phyloP scores from a whole-genome alignment of 345 rosid species.

The Corchorus olitorius region DNA sequence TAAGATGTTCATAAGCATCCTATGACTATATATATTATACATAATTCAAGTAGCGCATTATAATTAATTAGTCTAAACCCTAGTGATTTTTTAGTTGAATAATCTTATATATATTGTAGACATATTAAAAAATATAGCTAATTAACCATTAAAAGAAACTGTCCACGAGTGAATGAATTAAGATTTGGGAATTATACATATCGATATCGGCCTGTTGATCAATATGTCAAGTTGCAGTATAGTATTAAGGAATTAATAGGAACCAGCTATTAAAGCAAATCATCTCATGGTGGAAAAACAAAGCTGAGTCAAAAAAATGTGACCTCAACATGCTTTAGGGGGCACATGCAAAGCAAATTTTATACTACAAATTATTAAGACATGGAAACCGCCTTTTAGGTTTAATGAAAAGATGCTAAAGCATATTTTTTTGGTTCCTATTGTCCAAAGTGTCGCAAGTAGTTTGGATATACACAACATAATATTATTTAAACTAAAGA shows the following conservation, averaged over 20 bases:
- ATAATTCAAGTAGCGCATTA: too few species aligned
- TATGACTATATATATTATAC: too few species aligned
- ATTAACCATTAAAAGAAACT: not conserved
- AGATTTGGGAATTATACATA: not conserved
- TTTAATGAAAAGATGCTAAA: slow-evolving; percentile 12
- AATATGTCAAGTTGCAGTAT: slow-evolving; percentile 2
- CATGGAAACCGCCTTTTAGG: not conserved
- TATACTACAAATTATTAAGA: not conserved
- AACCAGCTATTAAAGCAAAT: slow-evolving; percentile 11
- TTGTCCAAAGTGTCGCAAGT: not conserved
- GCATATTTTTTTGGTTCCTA: not conserved
- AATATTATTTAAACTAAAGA: too few species aligned
- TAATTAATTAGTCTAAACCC: not conserved
- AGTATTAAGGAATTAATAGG: not conserved
- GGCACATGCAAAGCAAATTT: slow-evolving; percentile 16
- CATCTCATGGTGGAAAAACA: not conserved
- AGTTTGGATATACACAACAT: not conserved
- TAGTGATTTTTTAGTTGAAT: not conserved
- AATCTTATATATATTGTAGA: not conserved
- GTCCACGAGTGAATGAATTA: not conserved
- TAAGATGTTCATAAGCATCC: too few species aligned
- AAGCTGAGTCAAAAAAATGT: slow-evolving; percentile 2
- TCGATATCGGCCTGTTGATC: not conserved
- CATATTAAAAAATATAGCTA: not conserved
- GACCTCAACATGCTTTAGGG: slow-evolving; percentile 10